A percentile compares a stretch with the other conserved stretches of the same genome.
Evolutionary conservation across 805 yeast genomes (phyloP).

Genomic region (Candida qinlingensis): DNA sequence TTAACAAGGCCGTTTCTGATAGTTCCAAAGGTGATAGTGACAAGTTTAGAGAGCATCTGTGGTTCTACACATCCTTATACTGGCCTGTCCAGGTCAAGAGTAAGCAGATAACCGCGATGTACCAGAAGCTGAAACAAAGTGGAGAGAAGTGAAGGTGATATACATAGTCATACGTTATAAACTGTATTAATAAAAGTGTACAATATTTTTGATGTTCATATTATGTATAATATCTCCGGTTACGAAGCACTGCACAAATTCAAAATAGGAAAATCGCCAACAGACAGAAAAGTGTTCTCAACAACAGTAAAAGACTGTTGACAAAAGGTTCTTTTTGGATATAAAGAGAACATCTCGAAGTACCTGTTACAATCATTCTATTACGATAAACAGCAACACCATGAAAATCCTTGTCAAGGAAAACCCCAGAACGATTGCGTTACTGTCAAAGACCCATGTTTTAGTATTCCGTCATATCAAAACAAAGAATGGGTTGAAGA

Average conservation of each 20-base stretch:
- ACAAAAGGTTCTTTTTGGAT: too few species aligned
- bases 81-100: constrained; percentile 90
- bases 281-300: too few species aligned
- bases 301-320: too few species aligned
- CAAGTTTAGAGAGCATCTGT: constrained; percentile 56
- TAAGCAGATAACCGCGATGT: constrained; percentile 70
- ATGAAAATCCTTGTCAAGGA: constrained; percentile 36
- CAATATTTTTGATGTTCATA: too few species aligned
- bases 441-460: constrained; percentile 39
- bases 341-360: not conserved
- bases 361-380: not conserved
- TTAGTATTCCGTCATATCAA: constrained; percentile 40
- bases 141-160: not conserved
- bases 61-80: constrained; percentile 78
- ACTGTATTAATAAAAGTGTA: not conserved
- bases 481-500: constrained; percentile 24
- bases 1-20: constrained; percentile 35
- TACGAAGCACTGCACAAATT: too few species aligned
- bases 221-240: too few species aligned
- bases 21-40: constrained; percentile 27
- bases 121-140: constrained; percentile 44
- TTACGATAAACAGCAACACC: not conserved
- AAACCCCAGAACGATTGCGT: constrained; percentile 35
- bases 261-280: too few species aligned
- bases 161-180: not conserved